Evolutionary conservation across 805 yeast genomes (phyloP).

Genomic region (Lipomyces orientalis): DNA sequence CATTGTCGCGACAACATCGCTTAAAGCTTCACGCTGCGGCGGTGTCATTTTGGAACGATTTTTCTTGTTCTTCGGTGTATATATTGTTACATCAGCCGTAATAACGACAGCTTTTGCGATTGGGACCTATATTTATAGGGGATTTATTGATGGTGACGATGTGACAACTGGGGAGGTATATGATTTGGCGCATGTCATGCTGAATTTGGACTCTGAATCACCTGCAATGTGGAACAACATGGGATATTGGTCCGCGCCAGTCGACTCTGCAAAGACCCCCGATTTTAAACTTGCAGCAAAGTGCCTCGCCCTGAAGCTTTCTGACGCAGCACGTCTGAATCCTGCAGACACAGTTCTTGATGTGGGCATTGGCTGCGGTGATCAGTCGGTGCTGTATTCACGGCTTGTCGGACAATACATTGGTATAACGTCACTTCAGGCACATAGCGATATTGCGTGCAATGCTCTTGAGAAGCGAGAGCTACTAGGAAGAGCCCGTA

Average conservation of each 20-base stretch:
- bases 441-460: slow-evolving; percentile 21
- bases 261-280: neutral
- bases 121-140: neutral
- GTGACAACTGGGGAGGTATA: slow-evolving; percentile 18
- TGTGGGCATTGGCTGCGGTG: slow-evolving; percentile 36
- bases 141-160: neutral
- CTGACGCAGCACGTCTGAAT: slow-evolving; percentile 17
- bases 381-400: slow-evolving; percentile 31
- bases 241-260: slow-evolving; percentile 29
- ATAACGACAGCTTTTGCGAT: neutral
- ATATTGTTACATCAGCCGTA: slow-evolving; percentile 6
- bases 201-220: slow-evolving; percentile 21
- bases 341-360: slow-evolving; percentile 23
- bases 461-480: neutral
- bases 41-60: slow-evolving; percentile 17
- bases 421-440: slow-evolving; percentile 27
- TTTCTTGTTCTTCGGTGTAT: slow-evolving; percentile 25
- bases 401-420: slow-evolving; percentile 16
- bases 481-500: neutral
- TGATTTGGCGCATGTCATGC: slow-evolving; percentile 30
- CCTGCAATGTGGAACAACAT: slow-evolving; percentile 34
- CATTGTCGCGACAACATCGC: slow-evolving; percentile 13
- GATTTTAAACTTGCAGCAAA: slow-evolving; percentile 17
- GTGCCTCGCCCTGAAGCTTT: slow-evolving; percentile 19
- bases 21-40: neutral